phyloP scores from a whole-genome alignment of 1,139 yeast species.

The Wickerhamomyces sp. region DNA sequence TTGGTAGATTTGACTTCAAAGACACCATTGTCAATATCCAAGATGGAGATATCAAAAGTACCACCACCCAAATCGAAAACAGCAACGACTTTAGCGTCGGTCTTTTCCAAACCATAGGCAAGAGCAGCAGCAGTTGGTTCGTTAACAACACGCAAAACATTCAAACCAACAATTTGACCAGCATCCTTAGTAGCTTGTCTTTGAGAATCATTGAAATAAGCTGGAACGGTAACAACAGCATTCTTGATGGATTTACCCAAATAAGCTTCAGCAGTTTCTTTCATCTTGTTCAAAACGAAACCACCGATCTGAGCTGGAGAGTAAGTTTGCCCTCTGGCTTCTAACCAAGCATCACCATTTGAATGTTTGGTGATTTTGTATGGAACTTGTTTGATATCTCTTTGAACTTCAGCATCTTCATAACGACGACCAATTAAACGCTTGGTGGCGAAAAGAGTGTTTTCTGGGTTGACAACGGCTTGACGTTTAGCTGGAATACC shows the following conservation, averaged over 20 bases:
- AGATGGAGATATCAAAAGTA: constrained; percentile 94
- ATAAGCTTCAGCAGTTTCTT: constrained; percentile 93
- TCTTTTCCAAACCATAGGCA: constrained; percentile 93
- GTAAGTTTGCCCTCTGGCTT: constrained; percentile 89
- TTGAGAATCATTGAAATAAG: constrained; percentile 96
- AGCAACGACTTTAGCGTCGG: constrained; percentile 81
- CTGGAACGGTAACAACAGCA: constrained; percentile 97
- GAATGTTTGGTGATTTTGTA: constrained; percentile 94
- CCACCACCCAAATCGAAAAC: constrained; percentile 99
- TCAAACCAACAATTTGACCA: constrained; percentile 94
- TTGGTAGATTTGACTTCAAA: constrained; percentile 97
- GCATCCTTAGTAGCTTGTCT: constrained; percentile 99
- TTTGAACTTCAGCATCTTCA: constrained; percentile 94
- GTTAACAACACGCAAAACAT: constrained; percentile 94
- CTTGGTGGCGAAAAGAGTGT: constrained; percentile 96
- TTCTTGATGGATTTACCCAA: constrained; percentile 79
- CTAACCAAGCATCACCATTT: constrained; percentile 99
- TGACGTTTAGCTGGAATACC: constrained; percentile 99
- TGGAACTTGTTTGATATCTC: constrained; percentile 94
- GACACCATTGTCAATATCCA: constrained; percentile 94
- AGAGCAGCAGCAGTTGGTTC: constrained; percentile 99
- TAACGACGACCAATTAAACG: constrained; percentile 98
- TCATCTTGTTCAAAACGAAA: constrained; percentile 84
- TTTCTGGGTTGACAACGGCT: constrained; percentile 97
- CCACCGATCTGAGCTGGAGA: constrained; percentile 99